phyloP scores from a whole-genome alignment of 257 asterid species.

The Apocynum venetum region DNA sequence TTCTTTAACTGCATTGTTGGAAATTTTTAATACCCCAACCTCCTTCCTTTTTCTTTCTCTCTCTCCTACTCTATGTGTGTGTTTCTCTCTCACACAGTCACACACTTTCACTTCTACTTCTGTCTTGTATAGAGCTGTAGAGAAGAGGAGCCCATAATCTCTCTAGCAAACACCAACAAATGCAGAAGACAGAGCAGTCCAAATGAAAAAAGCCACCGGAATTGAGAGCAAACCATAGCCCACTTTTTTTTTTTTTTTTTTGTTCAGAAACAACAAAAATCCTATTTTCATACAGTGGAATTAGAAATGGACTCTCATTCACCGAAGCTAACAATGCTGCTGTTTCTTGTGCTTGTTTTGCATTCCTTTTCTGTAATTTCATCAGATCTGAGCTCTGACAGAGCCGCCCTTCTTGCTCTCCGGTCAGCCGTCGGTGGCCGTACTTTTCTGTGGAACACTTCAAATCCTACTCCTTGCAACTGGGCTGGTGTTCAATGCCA shows the following conservation, averaged over 20 bases:
- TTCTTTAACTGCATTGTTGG: constrained; percentile 4
- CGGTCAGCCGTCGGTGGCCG: constrained; percentile 18
- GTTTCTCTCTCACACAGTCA: constrained; percentile 5
- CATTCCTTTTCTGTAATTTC: not conserved
- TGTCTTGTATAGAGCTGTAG: not conserved
- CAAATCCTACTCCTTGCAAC: constrained; percentile 46
- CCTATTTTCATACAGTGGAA: not conserved
- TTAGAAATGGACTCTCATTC: not conserved
- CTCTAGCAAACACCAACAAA: not conserved
- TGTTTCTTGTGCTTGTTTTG: not conserved
- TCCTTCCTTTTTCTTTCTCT: not conserved
- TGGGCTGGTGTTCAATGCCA: constrained; percentile 62
- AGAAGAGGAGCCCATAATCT: not conserved
- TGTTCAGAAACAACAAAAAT: not conserved
- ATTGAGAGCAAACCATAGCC: not conserved
- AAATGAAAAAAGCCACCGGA: constrained; percentile 4
- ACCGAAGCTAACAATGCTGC: constrained; percentile 12
- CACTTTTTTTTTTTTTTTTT: not conserved
- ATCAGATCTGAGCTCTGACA: constrained; percentile 19
- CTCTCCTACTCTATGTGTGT: not conserved
- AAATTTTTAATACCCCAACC: constrained; percentile 7
- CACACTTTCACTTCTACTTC: not conserved
- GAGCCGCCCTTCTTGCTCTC: constrained; percentile 10
- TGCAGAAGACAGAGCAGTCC: constrained; percentile 2
- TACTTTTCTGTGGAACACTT: constrained; percentile 49